Evolutionary conservation across 2,329 filamentous ascomycete species (phyloP), one percentile per base, ranked within the genome.

Genomic region (Cercospora citrullina): DNA sequence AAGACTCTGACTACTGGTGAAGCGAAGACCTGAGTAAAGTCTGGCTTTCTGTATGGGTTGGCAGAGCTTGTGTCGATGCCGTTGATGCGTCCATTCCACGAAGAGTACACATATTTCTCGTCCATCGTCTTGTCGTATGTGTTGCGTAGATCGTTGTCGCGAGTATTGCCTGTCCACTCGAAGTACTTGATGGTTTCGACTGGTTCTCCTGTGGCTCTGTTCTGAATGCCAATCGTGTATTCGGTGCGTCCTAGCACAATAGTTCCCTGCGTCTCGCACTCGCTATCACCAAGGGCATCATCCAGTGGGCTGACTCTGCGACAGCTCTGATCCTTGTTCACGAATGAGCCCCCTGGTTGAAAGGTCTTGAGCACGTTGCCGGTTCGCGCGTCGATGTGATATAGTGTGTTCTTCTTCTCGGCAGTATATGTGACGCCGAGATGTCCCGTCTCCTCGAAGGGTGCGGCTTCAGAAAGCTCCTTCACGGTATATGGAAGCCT

Each of bases 121-220:
- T 98, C 94, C 77, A 94, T 90, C 0, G 93, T 93, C n/a, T 60
- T 61, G 10, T 86, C 87, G 76, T 98, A 95, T 76, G 98, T 93
- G 60, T 87, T 87, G 74, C 93, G 89, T 6, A 99, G 87, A 77
- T 99, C 95, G 71, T 87, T 87, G 79, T 99, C 94, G 69, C 90
- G 91, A 68, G 91, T 96, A 79, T 99, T 99, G 14, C 94, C 92
- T 0, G 89, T 90, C 95, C 95, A 99, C 79, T 99, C 95, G 10
- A 93, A 91, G 77, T 96, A 99, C 72, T 89, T 94, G 73, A 99
- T 87, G 0, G 92, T 97, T 75, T 93, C 96, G 70, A 99, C 90
- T 7, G 88, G 87, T 68, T 90, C 87, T 1, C 90, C 90, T 3
- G 88, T 89, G 72, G 91, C 87, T 55, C 86, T 87, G 68, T 92